Base-by-base conservation (phyloP, 352 stramenopile species). In the Globisporangium polare region DNA sequence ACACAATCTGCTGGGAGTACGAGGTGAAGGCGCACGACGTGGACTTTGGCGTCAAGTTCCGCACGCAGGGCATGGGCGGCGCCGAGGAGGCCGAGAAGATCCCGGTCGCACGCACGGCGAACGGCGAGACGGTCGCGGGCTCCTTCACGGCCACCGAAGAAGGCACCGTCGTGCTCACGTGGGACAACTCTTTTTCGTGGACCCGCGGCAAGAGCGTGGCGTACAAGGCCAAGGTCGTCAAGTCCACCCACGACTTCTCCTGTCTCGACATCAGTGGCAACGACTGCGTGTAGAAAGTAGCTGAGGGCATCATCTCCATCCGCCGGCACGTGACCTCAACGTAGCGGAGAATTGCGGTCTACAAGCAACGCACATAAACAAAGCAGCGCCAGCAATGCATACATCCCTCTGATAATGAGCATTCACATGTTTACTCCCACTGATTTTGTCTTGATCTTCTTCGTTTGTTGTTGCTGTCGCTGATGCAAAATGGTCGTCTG, bases 141-240 rank as follows among this genome's bases (percentile, higher is more conserved):
- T 89, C 78, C 37, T 89, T 84, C 57, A 90, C 80, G 6, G 77
- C 83, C 3, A 71, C 70, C 2, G 77, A 87, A 50, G 80, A 88
- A 50, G 80, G 80, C 42, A 89, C 75, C 2, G 77, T 88, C 24
- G 83, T 90, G 62, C 72, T 92, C 10, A 82, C 69, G 15, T 92
- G 80, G 80, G 80, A 90, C 63, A 89, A 92, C 42, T 73, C 71
- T 41, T 90, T 77, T 58, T 88, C 78, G 27, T 92, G 83, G 83
- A 74, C 80, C 18, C 78, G 83, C 9, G 70, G 69, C 52, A 92
- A 92, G 60, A 83, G 63, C 2, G 66, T 92, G 10, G 81, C 80
- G 37, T 90, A 92, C 75, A 92, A 90, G 58, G 78, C 80, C 52
- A 88, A 86, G 53, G 80, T 92, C 43, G 78, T 89, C n/a, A 88